Conservation (phyloP, 768 basidiomycete species). For the Chiua virens region DNA sequence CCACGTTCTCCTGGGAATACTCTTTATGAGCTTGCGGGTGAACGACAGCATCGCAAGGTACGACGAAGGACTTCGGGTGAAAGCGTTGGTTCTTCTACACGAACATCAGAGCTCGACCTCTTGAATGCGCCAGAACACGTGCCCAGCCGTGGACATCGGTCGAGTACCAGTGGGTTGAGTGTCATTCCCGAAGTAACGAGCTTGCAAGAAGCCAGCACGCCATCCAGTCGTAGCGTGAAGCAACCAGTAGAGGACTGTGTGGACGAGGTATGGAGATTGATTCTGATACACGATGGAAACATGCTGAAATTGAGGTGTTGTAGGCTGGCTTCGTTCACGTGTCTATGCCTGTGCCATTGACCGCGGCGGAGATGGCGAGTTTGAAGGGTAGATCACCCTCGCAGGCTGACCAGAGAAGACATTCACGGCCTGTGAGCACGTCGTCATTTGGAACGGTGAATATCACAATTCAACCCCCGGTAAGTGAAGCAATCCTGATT, state of each 20-base stretch:
- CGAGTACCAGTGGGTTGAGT: conserved; percentile 46
- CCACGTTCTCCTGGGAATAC: conserved; percentile 28
- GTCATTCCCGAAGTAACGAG: conserved; percentile 57
- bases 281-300: conserved; percentile 1
- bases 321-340: conserved; percentile 36
- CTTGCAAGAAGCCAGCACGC: conserved; percentile 28
- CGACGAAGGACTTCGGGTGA: conserved; percentile 53
- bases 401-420: conserved; percentile 18
- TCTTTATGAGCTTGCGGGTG: conserved; percentile 13
- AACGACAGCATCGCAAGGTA: conserved; percentile 36
- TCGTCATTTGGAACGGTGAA: conserved; percentile 33
- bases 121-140: conserved; percentile 43
- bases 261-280: conserved; percentile 31
- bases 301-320: conserved; percentile 9
- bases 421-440: conserved; percentile 29
- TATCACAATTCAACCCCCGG: conserved; percentile 34
- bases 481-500: conserved; percentile 12
- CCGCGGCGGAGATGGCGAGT: conserved; percentile 22
- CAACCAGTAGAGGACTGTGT: conserved; percentile 37
- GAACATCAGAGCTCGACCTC: conserved; percentile 54
- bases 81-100: conserved; percentile 48
- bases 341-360: conserved; percentile 32
- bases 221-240: conserved; percentile 28
- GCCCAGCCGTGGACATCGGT: conserved; percentile 28
- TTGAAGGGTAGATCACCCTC: conserved; percentile 17